A percentile compares a stretch with the other conserved stretches of the same genome.
phyloP scores from a whole-genome alignment of 106 monocot genomes.

The Xerophyta viscosa region DNA sequence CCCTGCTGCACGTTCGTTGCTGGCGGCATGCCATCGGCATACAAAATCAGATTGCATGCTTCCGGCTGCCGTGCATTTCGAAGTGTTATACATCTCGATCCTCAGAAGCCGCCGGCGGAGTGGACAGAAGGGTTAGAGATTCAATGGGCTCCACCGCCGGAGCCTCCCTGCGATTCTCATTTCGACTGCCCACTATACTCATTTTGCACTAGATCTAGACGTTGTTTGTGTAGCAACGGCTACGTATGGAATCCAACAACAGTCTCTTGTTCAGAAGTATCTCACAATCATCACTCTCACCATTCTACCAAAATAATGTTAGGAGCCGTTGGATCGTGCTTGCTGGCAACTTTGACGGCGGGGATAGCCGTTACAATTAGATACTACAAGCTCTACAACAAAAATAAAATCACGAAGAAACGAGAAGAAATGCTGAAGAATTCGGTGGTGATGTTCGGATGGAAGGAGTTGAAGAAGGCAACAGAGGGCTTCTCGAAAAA shows the following conservation, averaged over 20 bases:
- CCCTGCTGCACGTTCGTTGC: conserved; percentile 35
- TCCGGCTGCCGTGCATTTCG: conserved; percentile 44
- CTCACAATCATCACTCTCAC: background rate
- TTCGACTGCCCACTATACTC: conserved; percentile 19
- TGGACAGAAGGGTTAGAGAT: conserved; percentile 42
- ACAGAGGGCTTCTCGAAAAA: conserved; percentile 20
- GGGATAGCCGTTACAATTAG: background rate
- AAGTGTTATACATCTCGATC: conserved; percentile 34
- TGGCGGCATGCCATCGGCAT: conserved; percentile 24
- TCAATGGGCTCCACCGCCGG: conserved; percentile 33
- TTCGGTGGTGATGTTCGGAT: conserved; percentile 8
- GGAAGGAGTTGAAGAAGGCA: conserved; percentile 25
- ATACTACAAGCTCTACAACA: conserved; percentile 1
- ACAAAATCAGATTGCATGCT: conserved; percentile 14
- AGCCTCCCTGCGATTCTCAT: conserved; percentile 31
- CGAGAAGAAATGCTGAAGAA: conserved; percentile 8
- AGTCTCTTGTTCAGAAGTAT: conserved; percentile 2
- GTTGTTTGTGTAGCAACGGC: conserved; percentile 31
- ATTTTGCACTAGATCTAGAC: background rate
- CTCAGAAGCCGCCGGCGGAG: conserved; percentile 11
- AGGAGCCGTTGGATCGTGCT: conserved; percentile 5
- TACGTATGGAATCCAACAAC: conserved; percentile 24
- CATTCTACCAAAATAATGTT: background rate
- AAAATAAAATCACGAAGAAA: background rate
- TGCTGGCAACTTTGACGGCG: background rate